Conservation (phyloP, 805 yeast genomes). For the Helenozyma rhizophorensis region DNA sequence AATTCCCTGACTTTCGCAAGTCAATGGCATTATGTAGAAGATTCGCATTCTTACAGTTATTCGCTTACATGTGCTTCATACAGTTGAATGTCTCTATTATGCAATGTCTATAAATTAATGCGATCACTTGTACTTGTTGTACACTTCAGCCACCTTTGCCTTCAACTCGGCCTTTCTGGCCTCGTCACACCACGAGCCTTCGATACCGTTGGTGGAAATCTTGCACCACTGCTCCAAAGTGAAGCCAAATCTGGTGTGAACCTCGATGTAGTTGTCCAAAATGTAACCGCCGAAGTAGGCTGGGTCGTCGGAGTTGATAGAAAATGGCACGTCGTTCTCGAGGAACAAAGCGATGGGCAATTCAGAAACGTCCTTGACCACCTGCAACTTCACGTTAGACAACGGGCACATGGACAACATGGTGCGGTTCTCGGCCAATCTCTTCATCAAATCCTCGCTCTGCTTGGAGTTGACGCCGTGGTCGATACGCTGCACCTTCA, state of each 20-base stretch:
- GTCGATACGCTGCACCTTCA: constrained; percentile 62
- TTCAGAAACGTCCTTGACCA: constrained; percentile 61
- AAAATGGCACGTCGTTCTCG: constrained; percentile 62
- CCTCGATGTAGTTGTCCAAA: constrained; percentile 66
- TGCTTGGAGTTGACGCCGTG: constrained; percentile 71
- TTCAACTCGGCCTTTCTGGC: constrained; percentile 49
- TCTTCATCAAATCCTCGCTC: constrained; percentile 48
- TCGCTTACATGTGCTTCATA: too few species aligned
- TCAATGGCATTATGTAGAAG: too few species aligned
- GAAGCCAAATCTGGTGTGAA: constrained; percentile 64
- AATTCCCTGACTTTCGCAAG: too few species aligned
- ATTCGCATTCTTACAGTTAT: too few species aligned
- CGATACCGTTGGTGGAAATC: constrained; percentile 62
- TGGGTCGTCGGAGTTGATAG: constrained; percentile 56
- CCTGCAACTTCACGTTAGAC: constrained; percentile 72
- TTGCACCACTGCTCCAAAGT: constrained; percentile 54
- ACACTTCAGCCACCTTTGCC: constrained; percentile 40
- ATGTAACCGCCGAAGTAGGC: constrained; percentile 83
- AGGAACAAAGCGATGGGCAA: constrained; percentile 62
- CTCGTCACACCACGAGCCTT: constrained; percentile 70
- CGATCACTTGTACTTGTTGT: constrained; percentile 30
- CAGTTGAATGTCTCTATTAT: too few species aligned
- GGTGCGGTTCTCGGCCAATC: constrained; percentile 52
- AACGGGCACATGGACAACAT: constrained; percentile 74
- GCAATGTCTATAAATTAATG: neutral